Percentiles rank a stretch among this genome's conserved stretches.
Evolutionary conservation across 2,329 filamentous ascomycete species (phyloP).

Genomic region (Epichloe sibirici): DNA sequence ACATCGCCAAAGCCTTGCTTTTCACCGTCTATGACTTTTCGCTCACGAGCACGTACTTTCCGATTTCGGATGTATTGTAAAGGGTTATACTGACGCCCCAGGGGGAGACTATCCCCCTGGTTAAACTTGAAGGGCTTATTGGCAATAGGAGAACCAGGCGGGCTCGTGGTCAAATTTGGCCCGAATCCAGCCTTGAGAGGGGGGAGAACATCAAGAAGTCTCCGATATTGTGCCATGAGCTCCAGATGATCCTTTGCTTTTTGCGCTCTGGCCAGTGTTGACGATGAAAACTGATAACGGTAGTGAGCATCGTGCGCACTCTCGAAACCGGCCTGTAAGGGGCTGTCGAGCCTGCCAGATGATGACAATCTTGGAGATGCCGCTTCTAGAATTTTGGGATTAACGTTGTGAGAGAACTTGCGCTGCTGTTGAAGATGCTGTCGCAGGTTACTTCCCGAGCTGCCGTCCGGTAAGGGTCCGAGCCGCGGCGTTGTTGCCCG

Average conservation of each 20-base stretch:
- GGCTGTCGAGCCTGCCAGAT: slow-evolving; percentile 29
- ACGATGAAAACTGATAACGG: slow-evolving; percentile 59
- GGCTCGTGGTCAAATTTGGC: slow-evolving; percentile 27
- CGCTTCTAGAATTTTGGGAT: slow-evolving; percentile 40
- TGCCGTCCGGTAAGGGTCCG: slow-evolving; percentile 39
- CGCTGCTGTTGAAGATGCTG: slow-evolving; percentile 64
- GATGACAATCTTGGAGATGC: slow-evolving; percentile 27
- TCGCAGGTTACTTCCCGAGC: slow-evolving; percentile 46
- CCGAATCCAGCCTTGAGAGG: slow-evolving; percentile 45
- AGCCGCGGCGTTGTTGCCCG: slow-evolving; percentile 38
- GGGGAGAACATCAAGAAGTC: slow-evolving; percentile 66
- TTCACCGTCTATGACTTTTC: slow-evolving; percentile 61
- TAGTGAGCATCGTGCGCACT: slow-evolving; percentile 30
- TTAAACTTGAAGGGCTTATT: slow-evolving; percentile 18
- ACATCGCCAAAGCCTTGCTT: slow-evolving; percentile 67
- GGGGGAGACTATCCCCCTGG: slow-evolving; percentile 18
- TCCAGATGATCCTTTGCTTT: slow-evolving; percentile 80
- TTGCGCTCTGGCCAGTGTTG: slow-evolving; percentile 69
- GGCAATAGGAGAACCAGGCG: slow-evolving; percentile 27
- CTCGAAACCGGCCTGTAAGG: slow-evolving; percentile 37
- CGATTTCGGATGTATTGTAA: slow-evolving; percentile 87
- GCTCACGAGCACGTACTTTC: slow-evolving; percentile 69
- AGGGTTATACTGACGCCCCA: slow-evolving; percentile 75
- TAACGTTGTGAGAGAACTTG: slow-evolving; percentile 46
- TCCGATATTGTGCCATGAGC: slow-evolving; percentile 71